Percentiles rank a stretch among this genome's conserved stretches.
phyloP scores from a whole-genome alignment of 257 asterid species.

The Ehretia macrophylla region DNA sequence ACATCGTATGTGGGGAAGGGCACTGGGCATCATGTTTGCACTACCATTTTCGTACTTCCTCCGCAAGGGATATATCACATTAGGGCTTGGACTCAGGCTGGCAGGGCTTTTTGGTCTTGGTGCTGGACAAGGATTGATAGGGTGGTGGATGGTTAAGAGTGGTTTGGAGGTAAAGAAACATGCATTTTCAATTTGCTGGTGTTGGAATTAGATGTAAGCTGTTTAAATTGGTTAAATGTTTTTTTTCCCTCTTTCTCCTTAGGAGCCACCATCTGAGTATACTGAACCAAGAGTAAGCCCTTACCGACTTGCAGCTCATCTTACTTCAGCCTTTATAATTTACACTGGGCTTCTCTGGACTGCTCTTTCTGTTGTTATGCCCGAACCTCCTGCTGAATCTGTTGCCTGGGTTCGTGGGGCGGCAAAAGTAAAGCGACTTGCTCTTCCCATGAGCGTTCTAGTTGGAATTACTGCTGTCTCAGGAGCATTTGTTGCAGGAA shows the following conservation, averaged over 20 bases:
- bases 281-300: slow-evolving; percentile 97
- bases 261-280: slow-evolving; percentile 85
- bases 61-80: slow-evolving; percentile 85
- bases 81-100: slow-evolving; percentile 66
- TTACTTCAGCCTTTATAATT: slow-evolving; percentile 86
- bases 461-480: slow-evolving; percentile 90
- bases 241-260: slow-evolving; percentile 12
- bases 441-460: slow-evolving; percentile 71
- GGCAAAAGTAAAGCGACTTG: slow-evolving; percentile 79
- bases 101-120: slow-evolving; percentile 92
- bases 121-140: slow-evolving; percentile 94
- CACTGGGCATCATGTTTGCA: slow-evolving; percentile 90
- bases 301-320: slow-evolving; percentile 93
- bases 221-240: slow-evolving; percentile 8
- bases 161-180: slow-evolving; percentile 76
- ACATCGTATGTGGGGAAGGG: slow-evolving; percentile 99
- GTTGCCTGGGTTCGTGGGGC: slow-evolving; percentile 81
- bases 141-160: slow-evolving; percentile 99
- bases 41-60: slow-evolving; percentile 90
- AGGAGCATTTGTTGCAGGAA: slow-evolving; percentile 99
- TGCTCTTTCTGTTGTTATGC: slow-evolving; percentile 90
- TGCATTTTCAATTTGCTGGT: slow-evolving; percentile 1
- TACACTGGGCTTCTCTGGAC: slow-evolving; percentile 94
- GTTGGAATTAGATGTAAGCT: slow-evolving; percentile 3
- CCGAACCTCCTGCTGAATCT: slow-evolving; percentile 89